phyloP scores from a whole-genome alignment of 2,329 filamentous ascomycete genomes.

The Cladophialophora bantiana region DNA sequence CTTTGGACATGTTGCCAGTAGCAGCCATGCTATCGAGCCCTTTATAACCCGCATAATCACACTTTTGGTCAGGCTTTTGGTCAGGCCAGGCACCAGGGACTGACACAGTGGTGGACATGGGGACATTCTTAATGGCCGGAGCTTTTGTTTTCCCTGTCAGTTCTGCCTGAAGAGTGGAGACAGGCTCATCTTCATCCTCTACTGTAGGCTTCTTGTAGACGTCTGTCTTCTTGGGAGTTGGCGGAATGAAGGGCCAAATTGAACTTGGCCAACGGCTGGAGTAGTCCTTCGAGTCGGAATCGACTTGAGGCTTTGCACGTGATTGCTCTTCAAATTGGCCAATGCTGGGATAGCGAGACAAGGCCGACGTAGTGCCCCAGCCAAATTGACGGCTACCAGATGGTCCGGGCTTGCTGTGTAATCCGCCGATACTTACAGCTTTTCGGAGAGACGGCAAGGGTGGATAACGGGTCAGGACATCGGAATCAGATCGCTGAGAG shows the following conservation, averaged over 20 bases:
- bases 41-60: neutral
- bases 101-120: constrained; percentile 38
- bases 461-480: constrained; percentile 47
- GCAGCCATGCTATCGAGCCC: neutral
- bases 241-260: neutral
- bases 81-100: constrained; percentile 29
- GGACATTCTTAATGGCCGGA: constrained; percentile 30
- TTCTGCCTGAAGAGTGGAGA: neutral
- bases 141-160: constrained; percentile 23
- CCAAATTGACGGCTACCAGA: neutral
- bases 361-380: constrained; percentile 22
- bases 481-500: constrained; percentile 43
- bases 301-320: neutral
- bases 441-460: constrained; percentile 44
- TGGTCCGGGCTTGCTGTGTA: constrained; percentile 16
- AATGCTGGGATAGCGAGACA: constrained; percentile 36
- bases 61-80: constrained; percentile 13
- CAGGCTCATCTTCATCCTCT: constrained; percentile 28
- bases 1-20: neutral
- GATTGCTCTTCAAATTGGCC: constrained; percentile 32
- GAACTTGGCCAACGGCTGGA: neutral
- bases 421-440: constrained; percentile 31
- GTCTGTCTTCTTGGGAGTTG: constrained; percentile 15
- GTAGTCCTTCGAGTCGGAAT: constrained; percentile 10
- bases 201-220: constrained; percentile 27